phyloP scores from a whole-genome alignment of 306 rosid species.

The Adenanthera pavonina region DNA sequence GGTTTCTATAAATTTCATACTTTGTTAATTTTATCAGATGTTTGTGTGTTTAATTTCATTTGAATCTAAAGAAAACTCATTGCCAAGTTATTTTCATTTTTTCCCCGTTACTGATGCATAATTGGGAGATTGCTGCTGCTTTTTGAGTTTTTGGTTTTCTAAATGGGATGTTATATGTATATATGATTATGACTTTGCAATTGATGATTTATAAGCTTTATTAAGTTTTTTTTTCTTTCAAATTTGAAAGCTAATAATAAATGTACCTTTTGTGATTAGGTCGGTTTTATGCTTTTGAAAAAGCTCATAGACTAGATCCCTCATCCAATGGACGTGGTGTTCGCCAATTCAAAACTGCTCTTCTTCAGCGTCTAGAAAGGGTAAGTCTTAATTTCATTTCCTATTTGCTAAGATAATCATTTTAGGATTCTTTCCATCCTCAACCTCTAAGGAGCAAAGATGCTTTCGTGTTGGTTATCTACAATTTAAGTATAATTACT shows the following conservation, averaged over 20 bases:
- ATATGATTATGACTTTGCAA: constrained; percentile 10
- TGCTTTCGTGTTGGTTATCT: neutral
- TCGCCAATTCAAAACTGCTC: constrained; percentile 97
- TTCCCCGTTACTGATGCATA: neutral
- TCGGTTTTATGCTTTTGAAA: constrained; percentile 98
- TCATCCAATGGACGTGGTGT: constrained; percentile 97
- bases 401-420: too few relatives aligned
- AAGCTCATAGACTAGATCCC: constrained; percentile 95
- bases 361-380: constrained; percentile 92
- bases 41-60: constrained; percentile 28
- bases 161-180: constrained; percentile 24
- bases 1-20: constrained; percentile 11
- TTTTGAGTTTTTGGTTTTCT: constrained; percentile 28
- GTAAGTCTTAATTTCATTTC: constrained; percentile 57
- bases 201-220: constrained; percentile 30
- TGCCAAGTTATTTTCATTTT: neutral
- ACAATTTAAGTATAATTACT: constrained; percentile 20
- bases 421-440: too few relatives aligned
- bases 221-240: too few relatives aligned
- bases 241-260: constrained; percentile 35
- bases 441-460: neutral
- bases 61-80: constrained; percentile 29
- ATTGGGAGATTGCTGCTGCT: constrained; percentile 2
- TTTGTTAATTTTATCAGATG: neutral
- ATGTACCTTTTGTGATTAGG: constrained; percentile 55